phyloP scores from a whole-genome alignment of 2,329 filamentous ascomycete genomes.

The Calonectria multiphialidica region DNA sequence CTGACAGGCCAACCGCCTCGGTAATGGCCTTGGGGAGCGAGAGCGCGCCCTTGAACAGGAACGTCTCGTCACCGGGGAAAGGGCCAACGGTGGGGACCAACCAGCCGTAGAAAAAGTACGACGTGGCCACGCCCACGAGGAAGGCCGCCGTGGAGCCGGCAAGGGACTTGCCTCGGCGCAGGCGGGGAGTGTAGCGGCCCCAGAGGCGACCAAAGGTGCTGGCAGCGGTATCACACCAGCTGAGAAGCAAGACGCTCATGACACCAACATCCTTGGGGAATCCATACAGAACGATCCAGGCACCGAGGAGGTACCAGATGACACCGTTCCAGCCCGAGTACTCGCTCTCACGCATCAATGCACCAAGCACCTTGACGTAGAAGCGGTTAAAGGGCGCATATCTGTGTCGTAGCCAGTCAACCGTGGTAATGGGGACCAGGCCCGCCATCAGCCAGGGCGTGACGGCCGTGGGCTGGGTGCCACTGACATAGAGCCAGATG shows the following conservation, averaged over 20 bases:
- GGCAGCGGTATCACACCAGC: conserved; percentile 98
- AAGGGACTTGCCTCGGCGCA: conserved; percentile 90
- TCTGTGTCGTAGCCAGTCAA: conserved; percentile 86
- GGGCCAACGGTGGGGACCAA: conserved; percentile 77
- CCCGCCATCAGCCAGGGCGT: conserved; percentile 86
- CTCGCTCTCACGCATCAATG: conserved; percentile 97
- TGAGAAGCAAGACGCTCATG: conserved; percentile 89
- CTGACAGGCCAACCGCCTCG: conserved; percentile 70
- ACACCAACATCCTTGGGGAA: conserved; percentile 95
- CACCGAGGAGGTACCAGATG: conserved; percentile 94
- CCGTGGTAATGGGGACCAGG: conserved; percentile 85
- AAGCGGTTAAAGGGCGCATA: conserved; percentile 85
- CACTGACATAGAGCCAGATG: conserved; percentile 84
- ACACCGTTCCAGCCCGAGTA: conserved; percentile 96
- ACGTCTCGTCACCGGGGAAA: conserved; percentile 75
- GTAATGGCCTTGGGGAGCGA: conserved; percentile 74
- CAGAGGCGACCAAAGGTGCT: conserved; percentile 93
- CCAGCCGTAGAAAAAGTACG: conserved; percentile 89
- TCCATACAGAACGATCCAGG: conserved; percentile 86
- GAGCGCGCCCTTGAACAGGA: conserved; percentile 84
- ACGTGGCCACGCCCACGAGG: conserved; percentile 83
- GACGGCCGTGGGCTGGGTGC: conserved; percentile 81
- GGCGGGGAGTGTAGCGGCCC: conserved; percentile 87
- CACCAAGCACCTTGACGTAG: conserved; percentile 87
- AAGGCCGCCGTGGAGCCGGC: conserved; percentile 91